Percentiles rank a stretch among this genome's conserved stretches.
Conservation (phyloP, 202 grass and related monocot genomes). For the Bolboschoenoplectus hybrid region DNA sequence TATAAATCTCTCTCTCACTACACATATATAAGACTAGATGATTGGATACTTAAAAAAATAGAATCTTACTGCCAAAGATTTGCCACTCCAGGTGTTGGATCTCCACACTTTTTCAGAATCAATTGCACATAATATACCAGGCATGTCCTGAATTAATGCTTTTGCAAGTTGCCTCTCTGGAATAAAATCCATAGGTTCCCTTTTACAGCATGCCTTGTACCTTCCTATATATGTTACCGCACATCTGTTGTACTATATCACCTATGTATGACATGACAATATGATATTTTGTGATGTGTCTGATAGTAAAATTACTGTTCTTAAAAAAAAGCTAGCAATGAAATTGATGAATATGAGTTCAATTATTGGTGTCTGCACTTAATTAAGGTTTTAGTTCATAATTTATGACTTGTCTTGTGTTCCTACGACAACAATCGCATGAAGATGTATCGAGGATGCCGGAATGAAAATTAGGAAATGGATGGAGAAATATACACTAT, state of each 20-base stretch:
- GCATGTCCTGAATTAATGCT: background rate
- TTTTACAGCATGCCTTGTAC: slow-evolving; percentile 10
- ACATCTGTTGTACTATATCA: background rate
- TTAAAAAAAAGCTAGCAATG: background rate
- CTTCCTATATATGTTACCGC: background rate
- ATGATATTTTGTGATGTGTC: background rate
- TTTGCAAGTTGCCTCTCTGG: slow-evolving; percentile 28
- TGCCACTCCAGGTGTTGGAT: slow-evolving; percentile 34
- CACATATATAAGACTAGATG: background rate
- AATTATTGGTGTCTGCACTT: background rate
- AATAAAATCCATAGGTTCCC: slow-evolving; percentile 34
- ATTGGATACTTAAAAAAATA: slow-evolving; percentile 30
- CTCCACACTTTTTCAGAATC: slow-evolving; percentile 6
- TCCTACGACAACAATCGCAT: no score
- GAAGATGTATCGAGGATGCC: no score
- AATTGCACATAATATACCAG: slow-evolving; percentile 17
- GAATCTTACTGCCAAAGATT: slow-evolving; percentile 34
- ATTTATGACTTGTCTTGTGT: background rate
- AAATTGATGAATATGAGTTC: background rate
- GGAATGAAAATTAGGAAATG: no score
- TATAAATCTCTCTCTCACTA: background rate
- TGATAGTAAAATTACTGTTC: background rate
- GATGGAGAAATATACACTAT: no score
- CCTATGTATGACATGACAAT: background rate
- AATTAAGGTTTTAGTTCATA: background rate